Conservation (phyloP, 1,284 basidiomycete species). For the Porogramme epimiltina region DNA sequence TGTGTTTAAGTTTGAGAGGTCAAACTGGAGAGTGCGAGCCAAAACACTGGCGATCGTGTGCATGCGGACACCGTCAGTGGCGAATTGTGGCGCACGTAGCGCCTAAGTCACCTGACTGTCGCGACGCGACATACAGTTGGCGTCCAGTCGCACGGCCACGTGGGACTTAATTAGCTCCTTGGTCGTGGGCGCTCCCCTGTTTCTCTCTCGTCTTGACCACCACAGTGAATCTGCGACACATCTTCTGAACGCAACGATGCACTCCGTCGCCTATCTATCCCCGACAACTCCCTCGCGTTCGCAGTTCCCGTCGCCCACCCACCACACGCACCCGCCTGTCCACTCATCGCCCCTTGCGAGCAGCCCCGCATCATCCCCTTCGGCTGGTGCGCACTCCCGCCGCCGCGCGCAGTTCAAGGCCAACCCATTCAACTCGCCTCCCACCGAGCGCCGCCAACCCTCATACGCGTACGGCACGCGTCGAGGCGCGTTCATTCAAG, state of each 20-base stretch:
- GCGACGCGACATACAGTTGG: background rate
- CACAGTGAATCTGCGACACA: no score
- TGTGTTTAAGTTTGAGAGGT: no score
- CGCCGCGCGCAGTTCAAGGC: conserved; percentile 30
- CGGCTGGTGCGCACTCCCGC: conserved; percentile 23
- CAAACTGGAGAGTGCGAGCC: no score
- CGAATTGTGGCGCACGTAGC: no score
- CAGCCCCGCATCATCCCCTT: conserved; percentile 27
- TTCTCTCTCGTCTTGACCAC: background rate
- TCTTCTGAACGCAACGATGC: conserved; percentile 4
- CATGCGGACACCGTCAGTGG: no score
- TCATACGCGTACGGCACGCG: conserved; percentile 7
- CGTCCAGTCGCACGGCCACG: background rate
- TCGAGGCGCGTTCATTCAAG: conserved; percentile 1
- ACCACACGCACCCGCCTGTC: conserved; percentile 18
- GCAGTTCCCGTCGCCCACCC: conserved; percentile 1
- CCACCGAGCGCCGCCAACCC: conserved; percentile 11
- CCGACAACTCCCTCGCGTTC: conserved; percentile 14
- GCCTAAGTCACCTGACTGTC: background rate
- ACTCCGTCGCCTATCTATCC: conserved; percentile 7
- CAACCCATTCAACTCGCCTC: conserved; percentile 21
- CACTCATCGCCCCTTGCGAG: conserved; percentile 32
- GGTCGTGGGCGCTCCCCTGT: background rate
- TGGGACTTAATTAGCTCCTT: background rate
- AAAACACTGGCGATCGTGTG: no score